phyloP scores from a whole-genome alignment of 1,139 yeast genomes.

The Taphrina betulina region DNA sequence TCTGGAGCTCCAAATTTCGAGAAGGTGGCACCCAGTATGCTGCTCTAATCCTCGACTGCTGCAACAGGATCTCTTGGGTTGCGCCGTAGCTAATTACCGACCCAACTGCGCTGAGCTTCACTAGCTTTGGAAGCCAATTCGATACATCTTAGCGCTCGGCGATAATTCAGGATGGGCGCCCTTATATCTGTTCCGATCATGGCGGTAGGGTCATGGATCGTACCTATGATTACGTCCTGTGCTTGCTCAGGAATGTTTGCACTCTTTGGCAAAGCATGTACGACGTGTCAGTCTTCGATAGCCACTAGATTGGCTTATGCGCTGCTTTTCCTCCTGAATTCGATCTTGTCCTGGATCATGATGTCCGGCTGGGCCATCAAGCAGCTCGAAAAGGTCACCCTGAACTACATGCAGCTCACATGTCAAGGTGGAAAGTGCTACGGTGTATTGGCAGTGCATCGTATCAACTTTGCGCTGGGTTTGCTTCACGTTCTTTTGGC shows the following conservation, averaged over 20 bases:
- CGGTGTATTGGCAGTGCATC: constrained; percentile 83
- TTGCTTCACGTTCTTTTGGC: constrained; percentile 73
- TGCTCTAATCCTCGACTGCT: too few species aligned
- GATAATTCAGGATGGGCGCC: constrained; percentile 17
- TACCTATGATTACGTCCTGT: constrained; percentile 26
- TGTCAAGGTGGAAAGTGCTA: constrained; percentile 85
- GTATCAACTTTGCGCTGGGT: constrained; percentile 87
- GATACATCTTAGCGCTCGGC: too few species aligned
- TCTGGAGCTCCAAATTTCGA: too few species aligned
- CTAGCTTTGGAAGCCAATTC: too few species aligned
- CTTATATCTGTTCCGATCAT: constrained; percentile 24
- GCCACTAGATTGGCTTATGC: constrained; percentile 85
- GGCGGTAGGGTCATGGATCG: constrained; percentile 32
- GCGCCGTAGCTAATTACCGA: too few species aligned
- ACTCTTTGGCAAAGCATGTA: constrained; percentile 41
- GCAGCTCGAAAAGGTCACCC: constrained; percentile 69
- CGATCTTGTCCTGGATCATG: constrained; percentile 85
- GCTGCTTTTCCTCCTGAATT: constrained; percentile 67
- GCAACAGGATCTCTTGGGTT: too few species aligned
- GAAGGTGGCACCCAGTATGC: too few species aligned
- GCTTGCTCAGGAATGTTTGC: constrained; percentile 31
- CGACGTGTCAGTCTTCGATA: constrained; percentile 66
- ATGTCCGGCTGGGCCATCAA: constrained; percentile 77
- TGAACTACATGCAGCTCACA: constrained; percentile 60
- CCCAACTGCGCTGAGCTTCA: too few species aligned